A percentile compares a stretch with the other conserved stretches of the same genome.
Conservation (phyloP, 2,329 filamentous ascomycete genomes). For the Lojkania enalia region DNA sequence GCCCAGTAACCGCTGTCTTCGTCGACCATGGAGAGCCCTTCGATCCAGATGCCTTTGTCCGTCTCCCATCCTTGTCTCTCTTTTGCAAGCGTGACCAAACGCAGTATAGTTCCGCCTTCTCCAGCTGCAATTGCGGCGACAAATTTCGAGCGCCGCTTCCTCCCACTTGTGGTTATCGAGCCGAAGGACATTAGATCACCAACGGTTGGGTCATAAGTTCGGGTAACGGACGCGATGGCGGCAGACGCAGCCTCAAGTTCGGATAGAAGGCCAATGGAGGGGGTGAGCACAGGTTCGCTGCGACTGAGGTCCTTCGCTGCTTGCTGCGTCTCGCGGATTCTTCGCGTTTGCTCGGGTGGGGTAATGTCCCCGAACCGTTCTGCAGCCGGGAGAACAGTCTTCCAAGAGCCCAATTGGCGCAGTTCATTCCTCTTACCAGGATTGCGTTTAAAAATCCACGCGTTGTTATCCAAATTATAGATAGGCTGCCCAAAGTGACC, state of each 20-base stretch:
- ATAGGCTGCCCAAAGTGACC: slow-evolving; percentile 57
- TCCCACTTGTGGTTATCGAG: slow-evolving; percentile 53
- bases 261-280: slow-evolving; percentile 25
- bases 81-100: slow-evolving; percentile 56
- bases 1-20: slow-evolving; percentile 60
- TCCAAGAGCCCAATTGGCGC: slow-evolving; percentile 28
- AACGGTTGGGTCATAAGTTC: slow-evolving; percentile 45
- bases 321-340: slow-evolving; percentile 15
- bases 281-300: slow-evolving; percentile 27
- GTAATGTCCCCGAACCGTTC: slow-evolving; percentile 6
- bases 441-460: slow-evolving; percentile 55
- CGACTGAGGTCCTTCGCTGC: slow-evolving; percentile 21
- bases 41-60: slow-evolving; percentile 52
- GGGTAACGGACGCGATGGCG: slow-evolving; percentile 33
- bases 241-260: slow-evolving; percentile 30
- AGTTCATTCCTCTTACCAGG: slow-evolving; percentile 30
- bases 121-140: slow-evolving; percentile 51
- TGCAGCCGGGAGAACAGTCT: slow-evolving; percentile 24
- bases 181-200: slow-evolving; percentile 60
- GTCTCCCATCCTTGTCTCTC: slow-evolving; percentile 60
- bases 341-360: slow-evolving; percentile 4
- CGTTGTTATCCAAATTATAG: slow-evolving; percentile 52
- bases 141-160: slow-evolving; percentile 25
- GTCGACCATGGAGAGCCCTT: slow-evolving; percentile 48
- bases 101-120: slow-evolving; percentile 61